A percentile compares a stretch with the other conserved stretches of the same genome.
These are phyloP conservation scores for Chloris gayana DNA, from an alignment of 176 grass and related monocot species.

Conservation along the genomic window DNA sequence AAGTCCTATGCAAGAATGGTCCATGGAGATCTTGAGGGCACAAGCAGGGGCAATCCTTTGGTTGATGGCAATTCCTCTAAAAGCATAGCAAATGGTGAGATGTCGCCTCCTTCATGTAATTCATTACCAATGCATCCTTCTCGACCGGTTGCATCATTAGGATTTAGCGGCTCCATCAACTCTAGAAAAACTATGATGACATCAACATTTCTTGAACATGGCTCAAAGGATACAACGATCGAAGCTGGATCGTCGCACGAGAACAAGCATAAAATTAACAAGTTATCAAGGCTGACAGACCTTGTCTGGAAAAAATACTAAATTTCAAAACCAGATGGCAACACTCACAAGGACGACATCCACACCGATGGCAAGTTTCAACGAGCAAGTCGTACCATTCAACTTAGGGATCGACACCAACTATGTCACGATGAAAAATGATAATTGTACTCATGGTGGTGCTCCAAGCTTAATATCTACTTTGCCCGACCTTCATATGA, in stretches of 20 bases:
- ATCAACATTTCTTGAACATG: constrained; percentile 1
- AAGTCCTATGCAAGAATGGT: background rate
- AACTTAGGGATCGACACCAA: constrained; percentile 9
- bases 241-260: background rate
- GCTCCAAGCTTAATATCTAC: background rate
- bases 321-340: constrained; percentile 24
- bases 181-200: background rate
- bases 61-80: background rate
- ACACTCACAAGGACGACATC: background rate
- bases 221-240: constrained; percentile 1
- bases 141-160: background rate
- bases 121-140: background rate
- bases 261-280: background rate
- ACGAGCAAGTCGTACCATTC: constrained; percentile 13
- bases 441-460: background rate
- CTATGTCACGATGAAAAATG: background rate
- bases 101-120: background rate
- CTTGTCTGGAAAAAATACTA: background rate
- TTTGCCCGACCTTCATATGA: constrained; percentile 13
- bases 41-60: background rate
- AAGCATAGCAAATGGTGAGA: background rate
- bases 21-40: background rate
- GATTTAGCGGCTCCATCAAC: background rate
- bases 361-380: background rate
- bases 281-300: background rate